Evolutionary conservation across 768 basidiomycete species (phyloP).

Genomic region (Jaapia argillacea): DNA sequence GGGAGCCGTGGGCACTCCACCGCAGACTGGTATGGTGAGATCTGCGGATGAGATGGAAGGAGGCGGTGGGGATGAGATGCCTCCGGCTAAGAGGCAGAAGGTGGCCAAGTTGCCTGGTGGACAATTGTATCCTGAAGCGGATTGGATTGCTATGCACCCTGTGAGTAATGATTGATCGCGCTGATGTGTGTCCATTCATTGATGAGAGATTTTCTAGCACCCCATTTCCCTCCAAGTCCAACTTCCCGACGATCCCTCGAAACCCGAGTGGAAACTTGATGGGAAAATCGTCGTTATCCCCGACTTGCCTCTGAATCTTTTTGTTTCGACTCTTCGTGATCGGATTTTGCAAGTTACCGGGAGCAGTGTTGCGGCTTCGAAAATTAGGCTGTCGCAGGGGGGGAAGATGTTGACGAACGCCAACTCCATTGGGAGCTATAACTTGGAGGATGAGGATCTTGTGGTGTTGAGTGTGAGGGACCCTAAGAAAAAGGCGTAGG

Average conservation of each 20-base stretch:
- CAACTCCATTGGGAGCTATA: constrained; percentile 76
- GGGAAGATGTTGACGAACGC: constrained; percentile 85
- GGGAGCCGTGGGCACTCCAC: constrained; percentile 19
- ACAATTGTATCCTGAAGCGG: constrained; percentile 73
- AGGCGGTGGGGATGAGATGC: constrained; percentile 42
- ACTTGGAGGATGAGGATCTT: constrained; percentile 86
- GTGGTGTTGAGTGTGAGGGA: constrained; percentile 72
- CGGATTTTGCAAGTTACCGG: constrained; percentile 74
- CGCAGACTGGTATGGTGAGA: constrained; percentile 64
- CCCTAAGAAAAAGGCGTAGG: constrained; percentile 54
- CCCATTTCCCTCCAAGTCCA: constrained; percentile 82
- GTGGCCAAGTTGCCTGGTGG: constrained; percentile 83
- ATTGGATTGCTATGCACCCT: constrained; percentile 89
- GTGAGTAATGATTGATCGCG: constrained; percentile 25
- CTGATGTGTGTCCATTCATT: constrained; percentile 5
- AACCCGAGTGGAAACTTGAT: constrained; percentile 91
- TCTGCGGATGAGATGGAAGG: constrained; percentile 79
- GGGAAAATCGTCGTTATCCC: constrained; percentile 68
- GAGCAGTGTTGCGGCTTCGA: constrained; percentile 70
- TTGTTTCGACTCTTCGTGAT: constrained; percentile 86
- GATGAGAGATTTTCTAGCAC: constrained; percentile 33
- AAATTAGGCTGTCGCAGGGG: constrained; percentile 68
- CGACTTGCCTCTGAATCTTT: constrained; percentile 73
- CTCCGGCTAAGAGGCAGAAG: constrained; percentile 81
- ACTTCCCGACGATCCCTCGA: constrained; percentile 71